Percentiles rank a stretch among this genome's conserved stretches.
phyloP scores from a whole-genome alignment of 2,329 filamentous ascomycete species.

The Anisogramma anomala region DNA sequence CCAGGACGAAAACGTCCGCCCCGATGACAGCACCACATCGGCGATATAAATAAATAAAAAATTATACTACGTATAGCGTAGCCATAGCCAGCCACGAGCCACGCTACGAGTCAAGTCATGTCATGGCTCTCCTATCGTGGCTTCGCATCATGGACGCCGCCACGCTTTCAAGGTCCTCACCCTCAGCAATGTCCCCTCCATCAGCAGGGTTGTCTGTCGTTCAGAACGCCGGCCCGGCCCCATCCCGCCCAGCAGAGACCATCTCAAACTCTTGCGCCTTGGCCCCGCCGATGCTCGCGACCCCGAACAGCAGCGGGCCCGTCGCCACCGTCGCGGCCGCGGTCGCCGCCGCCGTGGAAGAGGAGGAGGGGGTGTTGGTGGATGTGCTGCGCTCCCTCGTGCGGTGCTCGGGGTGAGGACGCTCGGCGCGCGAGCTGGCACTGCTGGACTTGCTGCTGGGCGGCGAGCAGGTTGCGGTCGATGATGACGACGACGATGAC shows the following conservation, averaged over 20 bases:
- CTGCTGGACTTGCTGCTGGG: slow-evolving; percentile 5
- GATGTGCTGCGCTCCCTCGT: not conserved
- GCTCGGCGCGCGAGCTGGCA: not conserved
- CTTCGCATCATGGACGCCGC: too few relatives aligned
- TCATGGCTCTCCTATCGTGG: too few relatives aligned
- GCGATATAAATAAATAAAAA: too few relatives aligned
- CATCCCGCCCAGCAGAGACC: slow-evolving; percentile 2
- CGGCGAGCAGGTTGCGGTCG: slow-evolving; percentile 1
- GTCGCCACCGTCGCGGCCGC: slow-evolving; percentile 5
- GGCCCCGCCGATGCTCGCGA: slow-evolving; percentile 7
- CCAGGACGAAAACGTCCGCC: too few relatives aligned
- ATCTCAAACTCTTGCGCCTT: slow-evolving; percentile 15
- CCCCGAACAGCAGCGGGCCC: slow-evolving; percentile 5
- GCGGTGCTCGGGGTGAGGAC: not conserved
- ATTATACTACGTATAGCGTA: too few relatives aligned
- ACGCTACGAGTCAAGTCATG: too few relatives aligned
- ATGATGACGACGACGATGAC: slow-evolving; percentile 9
- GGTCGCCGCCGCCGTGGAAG: not conserved
- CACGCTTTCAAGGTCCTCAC: too few relatives aligned
- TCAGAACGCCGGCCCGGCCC: slow-evolving; percentile 7
- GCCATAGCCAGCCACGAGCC: too few relatives aligned
- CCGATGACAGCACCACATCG: too few relatives aligned
- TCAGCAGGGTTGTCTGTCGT: too few relatives aligned
- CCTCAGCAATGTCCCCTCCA: too few relatives aligned
- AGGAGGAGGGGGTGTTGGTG: not conserved